Percentiles rank a stretch among this genome's conserved stretches.
Conservation (phyloP, 1,139 yeast species). For the Blastobotrys elegans region DNA sequence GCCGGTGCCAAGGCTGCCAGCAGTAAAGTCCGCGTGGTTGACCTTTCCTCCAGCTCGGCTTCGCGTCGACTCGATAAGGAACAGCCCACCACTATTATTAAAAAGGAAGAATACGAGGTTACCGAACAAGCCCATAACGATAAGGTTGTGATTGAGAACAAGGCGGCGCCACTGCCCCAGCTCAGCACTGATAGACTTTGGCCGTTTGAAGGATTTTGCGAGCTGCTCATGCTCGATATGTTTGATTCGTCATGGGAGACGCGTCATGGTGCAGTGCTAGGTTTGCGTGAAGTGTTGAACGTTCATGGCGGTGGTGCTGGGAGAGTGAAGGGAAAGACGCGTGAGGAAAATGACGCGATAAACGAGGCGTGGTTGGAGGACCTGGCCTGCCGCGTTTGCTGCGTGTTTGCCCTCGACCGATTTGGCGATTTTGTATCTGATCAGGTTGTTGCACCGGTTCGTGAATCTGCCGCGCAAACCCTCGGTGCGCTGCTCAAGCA, state of each 20-base stretch:
- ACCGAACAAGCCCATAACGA: slow-evolving; percentile 79
- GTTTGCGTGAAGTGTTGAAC: slow-evolving; percentile 79
- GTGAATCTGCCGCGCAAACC: slow-evolving; percentile 95
- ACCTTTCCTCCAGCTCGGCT: slow-evolving; percentile 72
- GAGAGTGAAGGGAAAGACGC: slow-evolving; percentile 59
- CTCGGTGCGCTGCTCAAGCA: slow-evolving; percentile 82
- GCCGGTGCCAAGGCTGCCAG: slow-evolving; percentile 63
- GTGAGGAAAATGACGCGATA: slow-evolving; percentile 56
- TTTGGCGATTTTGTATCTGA: slow-evolving; percentile 98
- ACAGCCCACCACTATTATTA: background rate
- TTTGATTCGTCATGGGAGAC: slow-evolving; percentile 90
- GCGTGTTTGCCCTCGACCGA: slow-evolving; percentile 86
- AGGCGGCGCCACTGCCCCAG: slow-evolving; percentile 63
- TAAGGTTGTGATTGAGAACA: slow-evolving; percentile 78
- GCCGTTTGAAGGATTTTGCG: slow-evolving; percentile 98
- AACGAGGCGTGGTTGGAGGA: slow-evolving; percentile 79
- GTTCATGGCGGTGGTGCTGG: slow-evolving; percentile 89
- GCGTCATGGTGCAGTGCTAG: slow-evolving; percentile 94
- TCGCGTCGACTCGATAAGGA: slow-evolving; percentile 47
- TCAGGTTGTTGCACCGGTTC: slow-evolving; percentile 96
- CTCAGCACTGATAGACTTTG: slow-evolving; percentile 76
- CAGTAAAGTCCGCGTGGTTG: slow-evolving; percentile 55
- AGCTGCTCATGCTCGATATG: slow-evolving; percentile 69
- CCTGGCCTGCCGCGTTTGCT: slow-evolving; percentile 76
- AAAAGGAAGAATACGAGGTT: slow-evolving; percentile 32